Conservation (phyloP, 2,329 filamentous ascomycete genomes). For the Fusarium sp. region DNA sequence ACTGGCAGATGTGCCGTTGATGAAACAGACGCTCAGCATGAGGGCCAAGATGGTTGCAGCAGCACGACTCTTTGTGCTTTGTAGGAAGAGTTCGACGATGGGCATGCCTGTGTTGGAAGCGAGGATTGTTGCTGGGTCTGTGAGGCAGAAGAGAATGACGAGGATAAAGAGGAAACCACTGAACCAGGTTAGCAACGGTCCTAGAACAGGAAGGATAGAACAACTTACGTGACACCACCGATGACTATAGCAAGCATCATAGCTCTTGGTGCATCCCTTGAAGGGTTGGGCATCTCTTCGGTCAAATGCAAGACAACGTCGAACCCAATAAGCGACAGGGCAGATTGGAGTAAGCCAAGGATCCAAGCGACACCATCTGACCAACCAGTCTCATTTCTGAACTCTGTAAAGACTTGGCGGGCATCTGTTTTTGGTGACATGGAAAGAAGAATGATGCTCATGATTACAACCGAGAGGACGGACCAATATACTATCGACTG, state of each 20-base stretch:
- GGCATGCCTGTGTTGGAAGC: slow-evolving; percentile 55
- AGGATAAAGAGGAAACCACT: slow-evolving; percentile 53
- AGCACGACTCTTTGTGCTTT: slow-evolving; percentile 53
- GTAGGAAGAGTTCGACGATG: slow-evolving; percentile 57
- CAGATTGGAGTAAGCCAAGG: slow-evolving; percentile 56
- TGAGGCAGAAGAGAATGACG: slow-evolving; percentile 55
- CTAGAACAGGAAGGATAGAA: rapidly evolving
- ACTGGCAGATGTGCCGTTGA: slow-evolving; percentile 54
- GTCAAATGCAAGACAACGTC: slow-evolving; percentile 58
- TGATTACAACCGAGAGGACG: slow-evolving; percentile 53
- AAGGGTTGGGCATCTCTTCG: slow-evolving; percentile 58
- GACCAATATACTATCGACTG: slow-evolving; percentile 52
- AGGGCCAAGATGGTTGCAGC: slow-evolving; percentile 51
- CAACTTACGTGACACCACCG: slow-evolving; percentile 54
- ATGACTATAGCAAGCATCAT: slow-evolving; percentile 56
- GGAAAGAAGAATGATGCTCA: slow-evolving; percentile 55
- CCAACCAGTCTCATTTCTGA: slow-evolving; percentile 58
- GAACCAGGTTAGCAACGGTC: neutral
- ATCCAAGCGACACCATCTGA: slow-evolving; percentile 59
- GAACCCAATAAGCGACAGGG: slow-evolving; percentile 52
- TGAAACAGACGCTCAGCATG: slow-evolving; percentile 55
- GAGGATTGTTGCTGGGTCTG: slow-evolving; percentile 50
- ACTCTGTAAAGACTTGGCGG: slow-evolving; percentile 55
- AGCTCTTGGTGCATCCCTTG: slow-evolving; percentile 53
- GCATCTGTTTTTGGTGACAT: slow-evolving; percentile 53